These are phyloP conservation scores for Knufia fluminis DNA, from an alignment of 2,329 filamentous ascomycete genomes.

Conservation along the genomic window DNA sequence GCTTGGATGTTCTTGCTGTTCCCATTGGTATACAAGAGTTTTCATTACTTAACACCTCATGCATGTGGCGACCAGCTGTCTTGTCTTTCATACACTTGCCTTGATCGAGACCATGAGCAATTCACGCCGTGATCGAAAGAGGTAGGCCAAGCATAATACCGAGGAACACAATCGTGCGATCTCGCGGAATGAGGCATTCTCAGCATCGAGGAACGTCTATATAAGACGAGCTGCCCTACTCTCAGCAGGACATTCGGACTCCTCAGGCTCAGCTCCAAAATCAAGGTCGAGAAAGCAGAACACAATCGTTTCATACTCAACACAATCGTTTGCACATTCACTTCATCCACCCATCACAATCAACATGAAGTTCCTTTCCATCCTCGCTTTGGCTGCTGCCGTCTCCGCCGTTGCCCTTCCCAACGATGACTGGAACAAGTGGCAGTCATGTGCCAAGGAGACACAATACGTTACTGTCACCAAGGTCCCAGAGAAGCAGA, in stretches of 20 bases:
- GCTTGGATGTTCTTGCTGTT: not conserved
- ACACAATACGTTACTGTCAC: not conserved
- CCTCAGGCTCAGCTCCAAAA: not conserved
- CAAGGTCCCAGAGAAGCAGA: not conserved
- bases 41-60: not conserved
- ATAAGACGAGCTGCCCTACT: not conserved
- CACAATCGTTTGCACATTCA: constrained; percentile 2
- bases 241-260: not conserved
- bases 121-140: not conserved
- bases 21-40: not conserved
- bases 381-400: constrained; percentile 1
- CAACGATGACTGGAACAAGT: not conserved
- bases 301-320: not conserved
- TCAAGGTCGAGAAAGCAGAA: not conserved
- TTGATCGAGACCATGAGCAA: not conserved
- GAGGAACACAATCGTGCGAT: not conserved
- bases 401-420: constrained; percentile 2
- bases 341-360: not conserved
- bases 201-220: not conserved
- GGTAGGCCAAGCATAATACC: not conserved
- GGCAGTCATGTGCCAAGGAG: not conserved
- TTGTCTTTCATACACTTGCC: not conserved
- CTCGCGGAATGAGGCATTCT: not conserved
- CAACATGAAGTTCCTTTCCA: constrained; percentile 4
- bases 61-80: not conserved